Base-by-base conservation (phyloP, 768 basidiomycete species). In the Termitomyces sp. region DNA sequence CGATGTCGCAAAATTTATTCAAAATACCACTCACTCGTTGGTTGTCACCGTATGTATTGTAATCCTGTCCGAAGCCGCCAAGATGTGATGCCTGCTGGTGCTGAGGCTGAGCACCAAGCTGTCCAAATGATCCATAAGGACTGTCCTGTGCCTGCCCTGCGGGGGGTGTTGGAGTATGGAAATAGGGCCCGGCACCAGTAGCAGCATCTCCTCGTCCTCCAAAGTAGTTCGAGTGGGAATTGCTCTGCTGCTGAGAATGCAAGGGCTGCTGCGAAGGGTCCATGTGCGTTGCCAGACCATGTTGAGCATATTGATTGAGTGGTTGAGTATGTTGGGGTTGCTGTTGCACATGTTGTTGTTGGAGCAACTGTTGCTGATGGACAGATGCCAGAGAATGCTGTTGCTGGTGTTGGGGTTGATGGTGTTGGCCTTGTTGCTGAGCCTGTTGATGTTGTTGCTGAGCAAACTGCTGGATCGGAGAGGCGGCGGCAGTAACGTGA, bases 101-200 rank as follows among this genome's bases (percentile, higher is more conserved):
- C 55, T 85, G 82, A 54, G 79, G 81, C 64, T 87, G 85, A 7
- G 68, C 74, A 24, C 74, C 73, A 9, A 85, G 79, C 71, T 88
- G 87, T n/a, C 88, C 86, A 67, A 91, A 90, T 2, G 85, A 74
- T 45, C 84, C 81, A 66, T 89, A 89, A 7, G 84, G 77, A 58
- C 77, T 86, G 54, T 86, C 81, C 60, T 91, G 90, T 18, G 77
- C 75, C 67, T 87, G 88, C 4, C 73, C 71, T 32, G 84, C 85
- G 59, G 91, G 90, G 22, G 91, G 91, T 3, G 91, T 92, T 8
- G 89, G 84, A 0, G 88, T 80, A 68, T 92, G 89, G 81, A 90
- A 91, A 73, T 91, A 92, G 5, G 87, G 88, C 32, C 71, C 74
- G 4, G 60, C 22, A 22, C 75, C 58, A 11, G 75, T 66, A 24